Base-by-base conservation (phyloP, 768 basidiomycete species). In the Rhizopogon vinicolor region DNA sequence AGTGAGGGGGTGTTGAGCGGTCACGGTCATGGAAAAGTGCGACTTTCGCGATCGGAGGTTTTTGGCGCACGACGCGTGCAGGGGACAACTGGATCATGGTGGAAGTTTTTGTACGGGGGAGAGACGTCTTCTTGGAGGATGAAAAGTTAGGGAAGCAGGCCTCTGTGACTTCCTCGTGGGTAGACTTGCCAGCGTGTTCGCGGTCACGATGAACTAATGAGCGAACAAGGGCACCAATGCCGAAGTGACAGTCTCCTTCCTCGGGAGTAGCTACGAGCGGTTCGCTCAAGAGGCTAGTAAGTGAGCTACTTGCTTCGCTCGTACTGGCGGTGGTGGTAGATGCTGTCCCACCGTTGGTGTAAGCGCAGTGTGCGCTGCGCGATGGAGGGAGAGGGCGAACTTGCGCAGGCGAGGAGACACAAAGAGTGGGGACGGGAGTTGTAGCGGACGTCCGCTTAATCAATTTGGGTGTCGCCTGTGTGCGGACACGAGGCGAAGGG, bases 281-380 rank as follows among this genome's bases (percentile, higher is more conserved):
- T 63, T 54, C 60, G 72, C 65, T 55, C 75, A 81, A 54, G 68
- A 72, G 81, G 22, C 83, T 84, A 0, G 79, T 73, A 58, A 84
- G 68, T 48, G 80, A 78, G 0, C 82, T 78, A 28, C 80, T 78
- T 1, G 79, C 75, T 22, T 73, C 68, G 41, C 69, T 70, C 54
- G 61, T 52, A 37, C 59, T 64, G 13, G 70, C 59, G 2, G 73
- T 67, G 55, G 75, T 75, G 49, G 68, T 67, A 22, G 22, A 22
- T 22, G 22, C 22, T 22, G 22, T 22, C 22, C 22, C 22, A 68
- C 65, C 40, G 57, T 68, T 59, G 1, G 68, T 52, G 35, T 69
- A 72, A 13, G 68, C 59, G 19, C 72, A 73, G 43, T 69, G 72
- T 25, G 68, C 68, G 0, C 73, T 72, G 66, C 48, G 68, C 55